Conservation (phyloP, 2,329 filamentous ascomycete genomes). For the Pezicula neosporulosa region DNA sequence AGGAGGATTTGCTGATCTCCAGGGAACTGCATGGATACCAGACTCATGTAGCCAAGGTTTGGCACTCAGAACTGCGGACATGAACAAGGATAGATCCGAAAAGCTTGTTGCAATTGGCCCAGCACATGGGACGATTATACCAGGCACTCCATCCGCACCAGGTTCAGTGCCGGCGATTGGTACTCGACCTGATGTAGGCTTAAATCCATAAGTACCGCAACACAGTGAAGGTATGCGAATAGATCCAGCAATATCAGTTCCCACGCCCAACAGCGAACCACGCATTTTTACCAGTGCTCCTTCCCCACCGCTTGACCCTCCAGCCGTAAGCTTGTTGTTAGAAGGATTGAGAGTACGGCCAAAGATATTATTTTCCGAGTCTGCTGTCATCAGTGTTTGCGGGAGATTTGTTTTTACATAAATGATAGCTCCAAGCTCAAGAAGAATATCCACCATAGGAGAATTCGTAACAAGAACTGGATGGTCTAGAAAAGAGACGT, state of each 20-base stretch:
- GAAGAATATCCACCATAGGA: slow-evolving; percentile 49
- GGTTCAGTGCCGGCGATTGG: slow-evolving; percentile 5
- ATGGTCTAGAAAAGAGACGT: slow-evolving; percentile 47
- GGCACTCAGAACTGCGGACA: not conserved
- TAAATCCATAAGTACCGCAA: slow-evolving; percentile 24
- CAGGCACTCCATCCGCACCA: not conserved
- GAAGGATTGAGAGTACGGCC: slow-evolving; percentile 45
- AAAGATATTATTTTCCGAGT: slow-evolving; percentile 56
- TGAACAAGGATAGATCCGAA: not conserved
- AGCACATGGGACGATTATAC: not conserved
- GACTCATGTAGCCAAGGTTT: not conserved
- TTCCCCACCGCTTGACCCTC: slow-evolving; percentile 61
- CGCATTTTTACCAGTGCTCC: slow-evolving; percentile 39
- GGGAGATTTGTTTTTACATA: slow-evolving; percentile 68
- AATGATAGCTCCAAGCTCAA: slow-evolving; percentile 55
- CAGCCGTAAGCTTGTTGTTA: slow-evolving; percentile 53
- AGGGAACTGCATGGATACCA: not conserved
- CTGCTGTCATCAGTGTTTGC: slow-evolving; percentile 44
- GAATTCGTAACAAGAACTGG: slow-evolving; percentile 31
- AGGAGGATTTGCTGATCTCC: not conserved
- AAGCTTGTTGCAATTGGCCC: not conserved
- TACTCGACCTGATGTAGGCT: slow-evolving; percentile 9
- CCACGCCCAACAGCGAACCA: slow-evolving; percentile 36
- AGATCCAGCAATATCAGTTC: slow-evolving; percentile 39
- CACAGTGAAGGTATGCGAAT: slow-evolving; percentile 34